A percentile compares a stretch with the other conserved stretches of the same genome.
Evolutionary conservation across 495 filamentous ascomycete species (phyloP).

Genomic region (Penicillium crystallinum): DNA sequence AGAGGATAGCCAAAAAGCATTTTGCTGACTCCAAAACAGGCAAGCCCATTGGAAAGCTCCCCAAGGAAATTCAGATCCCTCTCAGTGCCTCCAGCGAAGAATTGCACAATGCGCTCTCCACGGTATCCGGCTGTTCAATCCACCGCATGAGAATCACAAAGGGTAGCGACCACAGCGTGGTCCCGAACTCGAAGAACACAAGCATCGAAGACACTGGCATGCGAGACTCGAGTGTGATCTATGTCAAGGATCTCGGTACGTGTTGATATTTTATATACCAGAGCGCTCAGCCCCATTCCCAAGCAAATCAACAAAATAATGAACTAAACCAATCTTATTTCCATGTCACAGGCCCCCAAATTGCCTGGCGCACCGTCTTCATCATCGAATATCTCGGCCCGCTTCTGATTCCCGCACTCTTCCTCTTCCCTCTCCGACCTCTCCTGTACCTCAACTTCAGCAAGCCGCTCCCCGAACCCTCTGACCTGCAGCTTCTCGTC

Average conservation of each 20-base stretch:
- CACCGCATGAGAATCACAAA: conserved; percentile 68
- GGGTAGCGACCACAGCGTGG: conserved; percentile 59
- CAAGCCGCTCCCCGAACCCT: conserved; percentile 46
- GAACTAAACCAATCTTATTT: conserved; percentile 4
- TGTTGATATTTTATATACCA: not conserved
- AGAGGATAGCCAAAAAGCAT: not conserved
- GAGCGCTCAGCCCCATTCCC: not conserved
- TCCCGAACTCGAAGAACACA: conserved; percentile 65
- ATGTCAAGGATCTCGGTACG: conserved; percentile 92
- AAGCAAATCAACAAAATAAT: not conserved
- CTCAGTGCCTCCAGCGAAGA: conserved; percentile 57
- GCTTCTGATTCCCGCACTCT: conserved; percentile 78
- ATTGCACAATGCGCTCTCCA: conserved; percentile 54
- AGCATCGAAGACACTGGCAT: conserved; percentile 60
- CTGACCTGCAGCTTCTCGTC: conserved; percentile 63
- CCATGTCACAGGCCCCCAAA: conserved; percentile 65
- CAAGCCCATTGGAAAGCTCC: conserved; percentile 67
- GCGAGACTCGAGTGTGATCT: conserved; percentile 61
- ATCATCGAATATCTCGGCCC: conserved; percentile 92
- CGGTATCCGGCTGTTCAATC: conserved; percentile 46
- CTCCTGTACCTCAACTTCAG: conserved; percentile 63
- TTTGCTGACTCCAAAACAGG: conserved; percentile 26
- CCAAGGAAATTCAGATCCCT: conserved; percentile 57
- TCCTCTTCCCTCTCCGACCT: conserved; percentile 63
- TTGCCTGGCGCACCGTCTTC: conserved; percentile 91